Evolutionary conservation across 768 basidiomycete species (phyloP).

Genomic region (Lentinus tigrinus): DNA sequence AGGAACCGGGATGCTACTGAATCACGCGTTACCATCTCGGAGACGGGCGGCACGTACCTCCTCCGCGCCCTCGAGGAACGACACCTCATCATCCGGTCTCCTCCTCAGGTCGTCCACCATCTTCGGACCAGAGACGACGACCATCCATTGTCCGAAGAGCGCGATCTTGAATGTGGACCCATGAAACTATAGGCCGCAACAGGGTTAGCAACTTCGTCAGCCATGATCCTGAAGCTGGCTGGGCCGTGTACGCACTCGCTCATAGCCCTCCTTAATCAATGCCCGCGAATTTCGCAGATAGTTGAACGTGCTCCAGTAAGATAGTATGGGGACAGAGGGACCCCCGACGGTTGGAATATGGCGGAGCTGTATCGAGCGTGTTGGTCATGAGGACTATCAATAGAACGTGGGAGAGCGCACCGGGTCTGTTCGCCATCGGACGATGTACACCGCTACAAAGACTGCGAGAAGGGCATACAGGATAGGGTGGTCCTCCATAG

Average conservation of each 20-base stretch:
- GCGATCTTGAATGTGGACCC: slow-evolving; percentile 41
- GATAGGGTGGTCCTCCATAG: not conserved
- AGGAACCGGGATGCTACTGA: not conserved
- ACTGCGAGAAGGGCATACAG: not conserved
- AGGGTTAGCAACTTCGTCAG: not conserved
- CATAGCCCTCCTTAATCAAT: slow-evolving; percentile 18
- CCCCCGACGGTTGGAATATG: slow-evolving; percentile 16
- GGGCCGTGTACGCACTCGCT: slow-evolving; percentile 4
- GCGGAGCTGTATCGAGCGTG: slow-evolving; percentile 7
- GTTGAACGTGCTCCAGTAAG: slow-evolving; percentile 13
- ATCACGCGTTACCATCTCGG: not conserved
- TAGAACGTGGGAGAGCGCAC: not conserved
- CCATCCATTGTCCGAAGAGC: slow-evolving; percentile 43
- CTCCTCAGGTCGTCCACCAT: slow-evolving; percentile 52
- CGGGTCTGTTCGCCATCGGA: not conserved
- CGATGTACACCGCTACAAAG: not conserved
- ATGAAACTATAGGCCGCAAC: slow-evolving; percentile 8
- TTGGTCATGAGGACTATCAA: too few relatives aligned
- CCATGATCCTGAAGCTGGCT: not conserved
- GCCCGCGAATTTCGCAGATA: slow-evolving; percentile 4
- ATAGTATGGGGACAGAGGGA: slow-evolving; percentile 11
- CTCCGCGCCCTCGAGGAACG: slow-evolving; percentile 40
- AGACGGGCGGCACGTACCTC: slow-evolving; percentile 30
- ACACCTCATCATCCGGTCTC: slow-evolving; percentile 43
- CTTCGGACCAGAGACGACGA: slow-evolving; percentile 42